Evolutionary conservation across 441 rosid species (phyloP), one percentile per base, ranked within the genome.

Genomic region (Lepidium campestre): DNA sequence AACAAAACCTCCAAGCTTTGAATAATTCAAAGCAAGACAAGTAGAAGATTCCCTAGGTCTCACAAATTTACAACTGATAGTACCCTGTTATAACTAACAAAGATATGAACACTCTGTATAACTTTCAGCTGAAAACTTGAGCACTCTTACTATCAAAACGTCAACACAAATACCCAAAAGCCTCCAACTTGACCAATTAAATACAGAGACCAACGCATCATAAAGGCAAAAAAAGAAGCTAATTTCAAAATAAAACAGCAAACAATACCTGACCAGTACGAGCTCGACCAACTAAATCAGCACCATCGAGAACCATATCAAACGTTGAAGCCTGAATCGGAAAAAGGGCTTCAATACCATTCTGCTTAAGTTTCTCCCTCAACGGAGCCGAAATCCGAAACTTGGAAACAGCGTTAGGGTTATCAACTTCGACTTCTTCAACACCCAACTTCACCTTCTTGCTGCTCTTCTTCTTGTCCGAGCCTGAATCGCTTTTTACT

Each of bases 321-420:
- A 89, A 94, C 1, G 98, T 94, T 72, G 57, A 75, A n/a, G 99
- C 99, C 71, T 91, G 98, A 78, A 94, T 94, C 1, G 98, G 97
- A 52, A 94, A 94, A 68, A 94, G 69, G 0, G 91, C 70, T 76
- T 84, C 90, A 6, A 91, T 94, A 55, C 90, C 94, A 59, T 82
- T 93, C 54, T 80, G 78, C 77, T 83, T 86, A 44, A 91, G 80
- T 75, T 83, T 89, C 79, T 66, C 78, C 57, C 79, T 86, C 81
- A 91, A 40, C 6, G 86, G 81, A 53, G 63, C 85, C 2, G 97
- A 89, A 59, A 94, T 88, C 23, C 96, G 81, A 63, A 89, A 94
- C 48, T 72, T 88, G 0, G 94, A 80, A 7, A 85, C 64, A 0
- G 88, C 86, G 45, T 88, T 81, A 18, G 90, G 90, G 82, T 91